A percentile compares a stretch with the other conserved stretches of the same genome.
These are phyloP conservation scores for Myxozyma udenii DNA, from an alignment of 805 yeast genomes.

Conservation along the genomic window DNA sequence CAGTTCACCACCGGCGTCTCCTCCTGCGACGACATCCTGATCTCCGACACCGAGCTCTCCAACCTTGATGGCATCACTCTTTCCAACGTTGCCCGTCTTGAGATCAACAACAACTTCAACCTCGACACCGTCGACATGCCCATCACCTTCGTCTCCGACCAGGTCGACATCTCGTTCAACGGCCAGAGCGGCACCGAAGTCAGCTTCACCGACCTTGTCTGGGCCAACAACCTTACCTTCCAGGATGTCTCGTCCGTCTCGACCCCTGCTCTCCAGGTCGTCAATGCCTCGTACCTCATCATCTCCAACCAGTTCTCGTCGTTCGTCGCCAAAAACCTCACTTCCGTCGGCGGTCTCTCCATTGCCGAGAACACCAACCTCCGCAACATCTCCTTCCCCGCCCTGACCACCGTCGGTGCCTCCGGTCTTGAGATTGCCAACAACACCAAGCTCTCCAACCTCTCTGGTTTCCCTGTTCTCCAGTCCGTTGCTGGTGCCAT, in stretches of 20 bases:
- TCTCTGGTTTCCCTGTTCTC: conserved; percentile 73
- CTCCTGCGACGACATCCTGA: conserved; percentile 62
- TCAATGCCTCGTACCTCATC: conserved; percentile 82
- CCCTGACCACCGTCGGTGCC: conserved; percentile 63
- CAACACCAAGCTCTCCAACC: conserved; percentile 66
- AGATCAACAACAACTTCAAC: conserved; percentile 88
- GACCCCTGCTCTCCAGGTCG: conserved; percentile 60
- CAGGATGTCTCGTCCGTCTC: conserved; percentile 74
- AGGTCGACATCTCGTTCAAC: conserved; percentile 80
- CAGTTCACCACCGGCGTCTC: conserved; percentile 70
- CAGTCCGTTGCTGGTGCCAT: conserved; percentile 85
- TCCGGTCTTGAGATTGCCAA: conserved; percentile 92
- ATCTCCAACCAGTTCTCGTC: conserved; percentile 59
- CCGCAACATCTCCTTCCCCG: conserved; percentile 62
- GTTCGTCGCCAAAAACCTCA: conserved; percentile 46
- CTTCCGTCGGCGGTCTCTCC: conserved; percentile 72
- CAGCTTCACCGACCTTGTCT: conserved; percentile 50
- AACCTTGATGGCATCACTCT: conserved; percentile 43
- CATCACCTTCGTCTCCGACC: conserved; percentile 67
- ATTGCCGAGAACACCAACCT: conserved; percentile 71
- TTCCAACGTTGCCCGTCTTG: conserved; percentile 38
- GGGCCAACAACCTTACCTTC: conserved; percentile 88
- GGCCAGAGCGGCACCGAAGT: conserved; percentile 58
- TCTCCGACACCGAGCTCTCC: conserved; percentile 44
- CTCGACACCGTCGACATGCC: conserved; percentile 63